Percentiles rank a stretch among this genome's conserved stretches.
Conservation (phyloP, 805 yeast genomes). For the Candida taoyuanica region DNA sequence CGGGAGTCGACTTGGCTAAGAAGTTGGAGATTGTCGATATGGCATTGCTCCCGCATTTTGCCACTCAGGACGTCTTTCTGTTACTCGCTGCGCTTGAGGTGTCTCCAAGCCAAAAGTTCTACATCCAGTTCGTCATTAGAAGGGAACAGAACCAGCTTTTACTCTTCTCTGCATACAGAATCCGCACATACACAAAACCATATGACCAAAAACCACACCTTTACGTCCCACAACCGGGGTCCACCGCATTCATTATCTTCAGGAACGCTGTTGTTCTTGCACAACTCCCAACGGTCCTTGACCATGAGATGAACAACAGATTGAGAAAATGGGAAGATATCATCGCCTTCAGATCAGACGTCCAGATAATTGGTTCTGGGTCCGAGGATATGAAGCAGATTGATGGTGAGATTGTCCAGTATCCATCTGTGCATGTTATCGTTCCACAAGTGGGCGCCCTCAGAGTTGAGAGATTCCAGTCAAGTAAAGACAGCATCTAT, state of each 20-base stretch:
- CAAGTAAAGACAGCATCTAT: constrained; percentile 17
- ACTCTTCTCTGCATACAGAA: constrained; percentile 60
- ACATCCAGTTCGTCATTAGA: constrained; percentile 51
- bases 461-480: constrained; percentile 44
- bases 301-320: constrained; percentile 30
- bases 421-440: constrained; percentile 45
- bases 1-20: constrained; percentile 34
- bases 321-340: constrained; percentile 78
- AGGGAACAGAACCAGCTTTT: constrained; percentile 47
- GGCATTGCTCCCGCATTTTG: constrained; percentile 40
- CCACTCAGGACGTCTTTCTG: constrained; percentile 38
- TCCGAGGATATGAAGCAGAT: constrained; percentile 36
- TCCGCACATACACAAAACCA: constrained; percentile 43
- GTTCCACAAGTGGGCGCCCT: constrained; percentile 59
- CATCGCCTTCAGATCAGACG: constrained; percentile 49
- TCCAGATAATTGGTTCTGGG: constrained; percentile 57
- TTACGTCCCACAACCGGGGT: constrained; percentile 52
- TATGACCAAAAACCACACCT: constrained; percentile 41
- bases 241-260: constrained; percentile 57
- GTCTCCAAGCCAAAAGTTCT: constrained; percentile 29
- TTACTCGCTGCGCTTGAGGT: constrained; percentile 38
- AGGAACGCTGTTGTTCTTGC: constrained; percentile 60
- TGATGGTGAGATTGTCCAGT: constrained; percentile 24
- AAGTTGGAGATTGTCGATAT: constrained; percentile 59
- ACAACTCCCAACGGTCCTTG: constrained; percentile 44